Evolutionary conservation across 495 filamentous ascomycete genomes (phyloP), one percentile per base, ranked within the genome.

Genomic region (Staphylotrichum longicolle): DNA sequence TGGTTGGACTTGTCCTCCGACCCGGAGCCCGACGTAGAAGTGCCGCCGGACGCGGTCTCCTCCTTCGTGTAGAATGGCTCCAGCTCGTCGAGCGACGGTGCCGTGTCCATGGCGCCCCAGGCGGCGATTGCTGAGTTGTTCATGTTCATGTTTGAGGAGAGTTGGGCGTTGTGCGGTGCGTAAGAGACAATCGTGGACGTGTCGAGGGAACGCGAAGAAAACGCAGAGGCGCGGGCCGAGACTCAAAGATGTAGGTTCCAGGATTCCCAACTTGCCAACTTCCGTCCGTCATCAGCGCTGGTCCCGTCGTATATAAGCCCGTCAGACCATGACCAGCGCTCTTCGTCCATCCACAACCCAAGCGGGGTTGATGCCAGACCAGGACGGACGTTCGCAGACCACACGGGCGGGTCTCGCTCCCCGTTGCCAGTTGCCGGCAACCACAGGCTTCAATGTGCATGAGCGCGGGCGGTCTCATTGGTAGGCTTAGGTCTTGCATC

Each of bases 351-450:
- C 20, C 37, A 30, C 33, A 30, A 42, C 40, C 57, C 57, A 46
- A 60, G 57, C 33, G 57, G 57, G 57, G 57, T 60, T 60, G 57
- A 52, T 60, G 57, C 57, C 57, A 60, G 57, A 60, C 48, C 20
- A 14, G 48, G 32, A 32, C 41, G 12, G 27, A n/a, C 11, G 6
- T 11, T 40, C 52, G 30, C 30, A 10, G 57, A 15, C n/a, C 48
- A 37, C 57, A 53, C 30, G 48, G 20, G 35, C 39, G n/a, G 46
- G 32, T 45, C 40, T 14, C n/a, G 30, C 15, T 8, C 37, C 57
- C 37, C 20, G 46, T 52, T 4, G 40, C 5, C 39, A 27, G 48
- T 37, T 60, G 57, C 57, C 48, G 35, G 40, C 37, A 30, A 39
- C 41, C 57, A 37, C 3, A 53, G 48, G 40, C 14, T 46, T 14